phyloP scores from a whole-genome alignment of 208 protist genomes.

The Leishmania major region DNA sequence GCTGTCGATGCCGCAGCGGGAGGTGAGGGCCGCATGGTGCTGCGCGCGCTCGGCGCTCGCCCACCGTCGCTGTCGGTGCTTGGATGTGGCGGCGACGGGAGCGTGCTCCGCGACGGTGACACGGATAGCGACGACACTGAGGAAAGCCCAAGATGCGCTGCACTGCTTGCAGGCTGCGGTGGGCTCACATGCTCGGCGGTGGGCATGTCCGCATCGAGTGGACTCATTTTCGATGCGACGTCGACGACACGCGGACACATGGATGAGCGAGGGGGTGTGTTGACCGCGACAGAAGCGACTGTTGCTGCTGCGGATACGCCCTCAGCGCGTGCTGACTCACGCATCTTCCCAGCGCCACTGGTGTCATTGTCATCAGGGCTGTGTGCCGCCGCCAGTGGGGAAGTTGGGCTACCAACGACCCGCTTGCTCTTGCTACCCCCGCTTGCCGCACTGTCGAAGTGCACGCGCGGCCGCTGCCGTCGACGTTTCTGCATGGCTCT shows the following conservation, averaged over 20 bases:
- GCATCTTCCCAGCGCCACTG: background rate
- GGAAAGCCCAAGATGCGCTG: background rate
- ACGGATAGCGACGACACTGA: background rate
- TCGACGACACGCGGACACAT: background rate
- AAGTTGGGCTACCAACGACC: background rate
- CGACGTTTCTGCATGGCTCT: background rate
- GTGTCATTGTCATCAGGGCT: background rate
- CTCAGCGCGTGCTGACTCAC: background rate
- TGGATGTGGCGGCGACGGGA: background rate
- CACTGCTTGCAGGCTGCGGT: background rate
- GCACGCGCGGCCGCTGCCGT: background rate
- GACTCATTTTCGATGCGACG: background rate
- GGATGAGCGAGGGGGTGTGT: background rate
- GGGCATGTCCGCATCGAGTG: conserved; percentile 11
- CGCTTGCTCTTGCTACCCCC: background rate
- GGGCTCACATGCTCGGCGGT: conserved; percentile 8
- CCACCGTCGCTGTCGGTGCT: background rate
- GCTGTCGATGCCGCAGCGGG: background rate
- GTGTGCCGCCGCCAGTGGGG: background rate
- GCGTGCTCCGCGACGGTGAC: background rate
- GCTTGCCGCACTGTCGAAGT: background rate
- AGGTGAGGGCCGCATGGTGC: background rate
- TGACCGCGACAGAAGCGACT: background rate
- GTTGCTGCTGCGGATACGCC: background rate
- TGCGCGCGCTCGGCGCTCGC: background rate